A percentile compares a stretch with the other conserved stretches of the same genome.
These are phyloP conservation scores for Aspergillus sclerotioniger DNA, from an alignment of 495 filamentous ascomycete species.

Conservation along the genomic window DNA sequence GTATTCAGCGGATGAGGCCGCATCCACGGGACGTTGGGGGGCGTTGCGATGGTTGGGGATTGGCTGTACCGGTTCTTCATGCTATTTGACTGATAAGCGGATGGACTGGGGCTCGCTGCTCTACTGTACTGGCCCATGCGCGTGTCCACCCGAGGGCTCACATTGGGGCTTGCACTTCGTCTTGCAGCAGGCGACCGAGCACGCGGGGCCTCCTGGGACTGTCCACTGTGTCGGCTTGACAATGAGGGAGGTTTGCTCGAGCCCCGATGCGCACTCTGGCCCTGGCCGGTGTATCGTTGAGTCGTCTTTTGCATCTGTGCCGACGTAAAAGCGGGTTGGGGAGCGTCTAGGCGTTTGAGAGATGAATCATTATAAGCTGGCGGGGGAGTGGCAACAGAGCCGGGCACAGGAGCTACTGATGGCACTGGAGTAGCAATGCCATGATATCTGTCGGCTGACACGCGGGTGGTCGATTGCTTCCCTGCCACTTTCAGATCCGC, in stretches of 20 bases:
- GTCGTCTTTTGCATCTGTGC: constrained; percentile 92
- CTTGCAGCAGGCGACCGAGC: constrained; percentile 51
- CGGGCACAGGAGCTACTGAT: constrained; percentile 56
- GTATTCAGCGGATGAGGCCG: constrained; percentile 25
- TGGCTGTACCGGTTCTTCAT: constrained; percentile 40
- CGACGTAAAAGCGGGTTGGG: constrained; percentile 87
- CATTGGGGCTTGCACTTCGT: constrained; percentile 55
- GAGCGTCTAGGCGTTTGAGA: constrained; percentile 78
- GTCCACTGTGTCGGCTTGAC: constrained; percentile 28
- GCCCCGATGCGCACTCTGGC: constrained; percentile 73
- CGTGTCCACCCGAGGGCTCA: constrained; percentile 36
- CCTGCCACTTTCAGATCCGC: constrained; percentile 87
- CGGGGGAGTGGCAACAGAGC: constrained; percentile 46
- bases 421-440: constrained; percentile 83
- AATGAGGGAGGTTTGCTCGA: constrained; percentile 32
- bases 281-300: constrained; percentile 79
- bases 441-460: constrained; percentile 91
- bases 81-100: constrained; percentile 41
- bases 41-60: constrained; percentile 31
- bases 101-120: constrained; percentile 36
- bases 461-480: constrained; percentile 71
- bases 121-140: constrained; percentile 42
- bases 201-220: constrained; percentile 42
- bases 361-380: constrained; percentile 78
- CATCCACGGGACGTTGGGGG: constrained; percentile 56